phyloP scores from a whole-genome alignment of 2,329 filamentous ascomycete genomes.

The Aspergillus fumigatiaffinis region DNA sequence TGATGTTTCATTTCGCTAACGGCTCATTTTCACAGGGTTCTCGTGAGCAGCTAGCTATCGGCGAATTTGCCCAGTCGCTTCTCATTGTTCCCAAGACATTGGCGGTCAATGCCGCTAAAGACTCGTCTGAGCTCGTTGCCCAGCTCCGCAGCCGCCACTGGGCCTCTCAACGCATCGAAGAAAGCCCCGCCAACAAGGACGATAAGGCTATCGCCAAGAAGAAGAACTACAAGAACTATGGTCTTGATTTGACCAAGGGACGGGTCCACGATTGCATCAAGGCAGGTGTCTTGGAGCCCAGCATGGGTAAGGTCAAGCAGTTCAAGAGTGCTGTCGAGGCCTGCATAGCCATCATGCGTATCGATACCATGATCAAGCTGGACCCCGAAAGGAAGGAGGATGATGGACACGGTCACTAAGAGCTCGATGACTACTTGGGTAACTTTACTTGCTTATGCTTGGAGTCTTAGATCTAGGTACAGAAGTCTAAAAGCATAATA shows the following conservation, averaged over 20 bases:
- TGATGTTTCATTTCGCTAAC: not conserved
- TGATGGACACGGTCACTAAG: conserved; percentile 80
- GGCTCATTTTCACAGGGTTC: conserved; percentile 56
- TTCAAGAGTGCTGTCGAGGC: conserved; percentile 98
- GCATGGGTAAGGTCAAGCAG: conserved; percentile 97
- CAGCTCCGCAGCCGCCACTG: conserved; percentile 93
- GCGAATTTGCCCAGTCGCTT: conserved; percentile 92
- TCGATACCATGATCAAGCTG: conserved; percentile 97
- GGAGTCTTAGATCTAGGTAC: not conserved
- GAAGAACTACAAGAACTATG: conserved; percentile 99
- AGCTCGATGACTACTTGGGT: not conserved
- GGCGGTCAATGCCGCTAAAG: conserved; percentile 94
- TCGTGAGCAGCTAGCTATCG: conserved; percentile 94
- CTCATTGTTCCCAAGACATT: conserved; percentile 94
- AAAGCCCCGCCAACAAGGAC: conserved; percentile 72
- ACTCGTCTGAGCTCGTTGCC: conserved; percentile 89
- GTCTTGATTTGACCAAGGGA: conserved; percentile 81
- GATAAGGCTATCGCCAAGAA: conserved; percentile 87
- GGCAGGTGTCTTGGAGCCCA: conserved; percentile 91
- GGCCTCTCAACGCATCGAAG: conserved; percentile 84
- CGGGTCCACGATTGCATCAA: conserved; percentile 92
- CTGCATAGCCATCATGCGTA: conserved; percentile 98
- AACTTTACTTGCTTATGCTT: not conserved
- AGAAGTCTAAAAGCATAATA: conserved; percentile 1
- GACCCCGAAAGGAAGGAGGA: conserved; percentile 83